phyloP scores from a whole-genome alignment of 179 eudicot genomes.

The Beta lomatogona region DNA sequence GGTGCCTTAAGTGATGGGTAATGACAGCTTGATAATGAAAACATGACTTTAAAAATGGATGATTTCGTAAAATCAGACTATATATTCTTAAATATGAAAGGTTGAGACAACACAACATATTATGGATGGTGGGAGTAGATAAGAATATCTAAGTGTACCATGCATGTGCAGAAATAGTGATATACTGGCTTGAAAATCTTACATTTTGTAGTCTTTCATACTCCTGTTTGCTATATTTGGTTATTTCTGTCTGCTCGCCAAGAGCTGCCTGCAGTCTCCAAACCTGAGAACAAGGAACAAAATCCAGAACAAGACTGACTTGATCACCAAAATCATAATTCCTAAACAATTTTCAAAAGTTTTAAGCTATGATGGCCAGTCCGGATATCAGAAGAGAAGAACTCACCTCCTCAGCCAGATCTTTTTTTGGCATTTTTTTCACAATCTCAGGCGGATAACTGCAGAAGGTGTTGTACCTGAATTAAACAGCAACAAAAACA shows the following conservation, averaged over 20 bases:
- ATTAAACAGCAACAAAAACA: slow-evolving; percentile 4
- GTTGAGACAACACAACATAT: too few relatives aligned
- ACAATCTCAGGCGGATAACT: slow-evolving; percentile 92
- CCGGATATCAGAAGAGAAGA: background rate
- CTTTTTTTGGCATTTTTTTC: slow-evolving; percentile 96
- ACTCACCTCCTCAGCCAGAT: slow-evolving; percentile 89
- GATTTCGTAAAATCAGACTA: too few relatives aligned
- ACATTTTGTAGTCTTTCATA: slow-evolving; percentile 89
- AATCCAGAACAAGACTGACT: background rate
- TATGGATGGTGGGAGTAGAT: too few relatives aligned
- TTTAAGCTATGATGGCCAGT: background rate
- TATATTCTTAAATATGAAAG: too few relatives aligned
- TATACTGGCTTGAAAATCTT: slow-evolving; percentile 29
- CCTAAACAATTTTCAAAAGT: background rate
- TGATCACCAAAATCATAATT: background rate
- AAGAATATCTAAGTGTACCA: background rate
- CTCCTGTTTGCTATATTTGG: slow-evolving; percentile 83
- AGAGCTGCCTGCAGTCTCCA: slow-evolving; percentile 99
- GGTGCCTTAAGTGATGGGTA: too few relatives aligned
- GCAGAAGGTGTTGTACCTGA: slow-evolving; percentile 88
- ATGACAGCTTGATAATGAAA: too few relatives aligned
- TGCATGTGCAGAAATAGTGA: slow-evolving; percentile 10
- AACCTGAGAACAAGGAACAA: slow-evolving; percentile 48
- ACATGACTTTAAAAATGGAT: too few relatives aligned
- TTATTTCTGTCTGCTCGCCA: slow-evolving; percentile 90